Evolutionary conservation across 1,139 yeast genomes (phyloP).

Genomic region (Zygoascus sp.): DNA sequence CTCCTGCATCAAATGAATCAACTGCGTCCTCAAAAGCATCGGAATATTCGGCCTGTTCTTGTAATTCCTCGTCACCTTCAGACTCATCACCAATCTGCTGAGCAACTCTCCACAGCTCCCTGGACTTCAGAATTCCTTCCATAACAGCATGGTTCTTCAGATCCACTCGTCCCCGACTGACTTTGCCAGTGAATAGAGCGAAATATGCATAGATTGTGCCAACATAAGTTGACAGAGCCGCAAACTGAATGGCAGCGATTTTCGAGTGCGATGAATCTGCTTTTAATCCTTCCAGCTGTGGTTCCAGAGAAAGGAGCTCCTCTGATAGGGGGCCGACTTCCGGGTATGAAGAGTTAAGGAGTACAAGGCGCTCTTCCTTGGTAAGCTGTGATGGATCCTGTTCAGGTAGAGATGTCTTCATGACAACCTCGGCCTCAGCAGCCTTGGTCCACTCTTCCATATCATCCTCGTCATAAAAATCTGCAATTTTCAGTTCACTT

Average conservation of each 20-base stretch:
- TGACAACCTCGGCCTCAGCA: slow-evolving; percentile 30
- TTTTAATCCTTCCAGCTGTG: slow-evolving; percentile 40
- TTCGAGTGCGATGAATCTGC: slow-evolving; percentile 17
- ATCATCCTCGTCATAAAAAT: slow-evolving; percentile 78
- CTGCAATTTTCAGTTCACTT: slow-evolving; percentile 74
- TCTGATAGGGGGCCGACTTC: slow-evolving; percentile 74
- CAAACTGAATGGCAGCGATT: slow-evolving; percentile 47
- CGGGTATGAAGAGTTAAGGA: slow-evolving; percentile 47
- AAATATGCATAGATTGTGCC: slow-evolving; percentile 73
- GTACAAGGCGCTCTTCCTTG: slow-evolving; percentile 31
- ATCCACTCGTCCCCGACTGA: slow-evolving; percentile 51
- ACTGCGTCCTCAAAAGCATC: slow-evolving; percentile 6
- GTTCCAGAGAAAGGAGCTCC: slow-evolving; percentile 53
- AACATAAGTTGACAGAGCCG: slow-evolving; percentile 71
- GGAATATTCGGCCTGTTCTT: slow-evolving; percentile 27
- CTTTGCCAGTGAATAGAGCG: slow-evolving; percentile 58
- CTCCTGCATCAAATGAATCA: slow-evolving; percentile 13
- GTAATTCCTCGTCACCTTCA: slow-evolving; percentile 25
- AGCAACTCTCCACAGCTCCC: slow-evolving; percentile 75
- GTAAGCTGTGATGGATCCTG: slow-evolving; percentile 40
- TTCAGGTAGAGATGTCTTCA: slow-evolving; percentile 29
- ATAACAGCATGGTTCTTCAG: slow-evolving; percentile 86
- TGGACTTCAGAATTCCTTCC: slow-evolving; percentile 73
- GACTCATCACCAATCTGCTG: slow-evolving; percentile 17
- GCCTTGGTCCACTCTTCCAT: slow-evolving; percentile 47